These are phyloP conservation scores for Dioscorea alata DNA, from an alignment of 106 monocot species.

Conservation along the genomic window DNA sequence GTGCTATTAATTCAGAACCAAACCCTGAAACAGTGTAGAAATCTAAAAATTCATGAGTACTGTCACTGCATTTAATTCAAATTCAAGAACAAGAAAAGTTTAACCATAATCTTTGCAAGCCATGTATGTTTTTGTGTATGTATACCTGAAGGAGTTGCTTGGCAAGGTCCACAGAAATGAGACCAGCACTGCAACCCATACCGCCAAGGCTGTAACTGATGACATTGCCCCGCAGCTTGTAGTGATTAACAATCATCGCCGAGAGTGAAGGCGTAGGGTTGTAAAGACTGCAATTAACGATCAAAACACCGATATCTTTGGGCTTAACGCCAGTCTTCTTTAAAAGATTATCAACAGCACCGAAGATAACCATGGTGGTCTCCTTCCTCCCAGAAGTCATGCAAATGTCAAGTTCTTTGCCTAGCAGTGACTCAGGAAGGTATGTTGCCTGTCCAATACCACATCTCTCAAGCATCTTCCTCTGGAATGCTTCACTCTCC, in stretches of 20 bases:
- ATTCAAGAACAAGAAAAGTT: neutral
- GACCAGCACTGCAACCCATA: constrained; percentile 18
- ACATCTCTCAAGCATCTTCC: constrained; percentile 11
- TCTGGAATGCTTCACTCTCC: neutral
- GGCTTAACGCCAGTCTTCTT: constrained; percentile 1
- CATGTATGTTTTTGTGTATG: neutral
- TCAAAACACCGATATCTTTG: constrained; percentile 2
- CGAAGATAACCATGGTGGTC: constrained; percentile 2
- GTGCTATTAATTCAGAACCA: neutral
- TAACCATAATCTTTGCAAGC: neutral
- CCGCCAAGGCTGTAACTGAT: constrained; percentile 15
- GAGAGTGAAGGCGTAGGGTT: constrained; percentile 1
- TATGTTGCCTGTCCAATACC: constrained; percentile 13
- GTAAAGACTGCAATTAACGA: constrained; percentile 8
- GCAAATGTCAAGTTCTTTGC: neutral
- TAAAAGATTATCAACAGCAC: neutral
- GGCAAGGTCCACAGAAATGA: constrained; percentile 12
- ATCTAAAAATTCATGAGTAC: no score
- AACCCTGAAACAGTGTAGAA: no score
- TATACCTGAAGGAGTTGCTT: constrained; percentile 4
- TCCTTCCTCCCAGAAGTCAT: neutral
- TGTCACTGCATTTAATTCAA: no score
- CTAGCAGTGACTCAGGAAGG: constrained; percentile 3
- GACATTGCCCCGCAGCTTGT: constrained; percentile 10
- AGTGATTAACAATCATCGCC: constrained; percentile 7